Conservation (phyloP, 2,329 filamentous ascomycete genomes). For the Colletotrichum cordylinicola region DNA sequence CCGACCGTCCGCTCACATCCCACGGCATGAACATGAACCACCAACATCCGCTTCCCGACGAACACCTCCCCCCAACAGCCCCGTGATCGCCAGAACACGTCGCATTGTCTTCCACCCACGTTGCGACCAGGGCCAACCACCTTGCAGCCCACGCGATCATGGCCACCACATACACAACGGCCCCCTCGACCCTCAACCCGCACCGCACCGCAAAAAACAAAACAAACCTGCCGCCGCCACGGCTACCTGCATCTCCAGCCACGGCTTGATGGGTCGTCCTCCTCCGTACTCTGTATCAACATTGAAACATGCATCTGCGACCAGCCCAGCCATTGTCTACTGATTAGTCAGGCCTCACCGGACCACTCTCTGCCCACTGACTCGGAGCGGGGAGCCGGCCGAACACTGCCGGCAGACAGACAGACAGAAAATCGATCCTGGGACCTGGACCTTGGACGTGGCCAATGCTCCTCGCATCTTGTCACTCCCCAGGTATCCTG, state of each 20-base stretch:
- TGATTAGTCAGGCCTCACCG: neutral
- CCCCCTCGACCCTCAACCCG: neutral
- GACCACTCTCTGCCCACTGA: neutral
- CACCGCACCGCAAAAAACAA: neutral
- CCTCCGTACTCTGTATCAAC: neutral
- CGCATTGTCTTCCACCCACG: neutral
- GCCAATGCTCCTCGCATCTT: neutral
- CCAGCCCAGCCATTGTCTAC: neutral
- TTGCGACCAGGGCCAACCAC: neutral
- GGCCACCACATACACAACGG: neutral
- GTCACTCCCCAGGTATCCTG: neutral
- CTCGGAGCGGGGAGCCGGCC: neutral
- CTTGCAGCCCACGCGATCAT: neutral
- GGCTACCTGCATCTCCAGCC: neutral
- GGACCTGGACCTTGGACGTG: neutral
- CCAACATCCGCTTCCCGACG: neutral
- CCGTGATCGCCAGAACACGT: neutral
- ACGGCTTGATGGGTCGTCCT: neutral
- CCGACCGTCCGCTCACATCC: neutral
- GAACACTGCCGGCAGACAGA: neutral
- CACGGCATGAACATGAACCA: neutral
- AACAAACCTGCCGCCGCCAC: neutral
- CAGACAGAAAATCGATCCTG: neutral
- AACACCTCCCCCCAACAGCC: neutral
- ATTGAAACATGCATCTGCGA: neutral